Conservation (phyloP, 2,329 filamentous ascomycete genomes). For the Alternaria metachromatica region DNA sequence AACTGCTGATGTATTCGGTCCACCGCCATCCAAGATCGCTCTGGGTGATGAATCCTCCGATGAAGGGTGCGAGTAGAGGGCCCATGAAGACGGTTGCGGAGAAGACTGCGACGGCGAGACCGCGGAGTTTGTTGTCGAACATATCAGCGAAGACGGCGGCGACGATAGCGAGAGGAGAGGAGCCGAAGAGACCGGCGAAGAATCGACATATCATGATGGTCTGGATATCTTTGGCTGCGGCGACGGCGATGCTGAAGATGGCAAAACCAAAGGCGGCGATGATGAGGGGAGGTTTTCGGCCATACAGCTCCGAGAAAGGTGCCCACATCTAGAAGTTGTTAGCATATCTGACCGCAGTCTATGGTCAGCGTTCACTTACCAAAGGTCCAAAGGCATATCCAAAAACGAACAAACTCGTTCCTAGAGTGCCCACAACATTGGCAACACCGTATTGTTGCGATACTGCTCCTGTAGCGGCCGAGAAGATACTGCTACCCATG, state of each 20-base stretch:
- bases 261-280: conserved; percentile 59
- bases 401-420: conserved; percentile 45
- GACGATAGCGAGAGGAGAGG: conserved; percentile 59
- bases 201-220: conserved; percentile 62
- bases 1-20: conserved; percentile 61
- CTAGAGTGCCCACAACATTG: conserved; percentile 41
- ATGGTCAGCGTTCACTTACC: conserved; percentile 12
- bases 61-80: conserved; percentile 60
- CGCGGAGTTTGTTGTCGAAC: conserved; percentile 56
- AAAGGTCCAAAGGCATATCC: conserved; percentile 49
- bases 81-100: conserved; percentile 59
- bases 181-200: conserved; percentile 61
- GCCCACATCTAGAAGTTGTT: conserved; percentile 48
- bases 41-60: conserved; percentile 61
- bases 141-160: conserved; percentile 65
- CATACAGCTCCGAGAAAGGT: conserved; percentile 60
- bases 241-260: conserved; percentile 59
- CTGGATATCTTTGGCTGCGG: conserved; percentile 60
- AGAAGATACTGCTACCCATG: conserved; percentile 64
- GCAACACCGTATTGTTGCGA: conserved; percentile 39
- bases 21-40: conserved; percentile 61
- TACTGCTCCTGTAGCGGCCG: conserved; percentile 41
- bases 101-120: conserved; percentile 58
- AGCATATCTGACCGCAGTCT: not conserved
- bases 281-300: conserved; percentile 58